phyloP scores from a whole-genome alignment of 2,329 filamentous ascomycete species.

The Xenoacremonium recifei region DNA sequence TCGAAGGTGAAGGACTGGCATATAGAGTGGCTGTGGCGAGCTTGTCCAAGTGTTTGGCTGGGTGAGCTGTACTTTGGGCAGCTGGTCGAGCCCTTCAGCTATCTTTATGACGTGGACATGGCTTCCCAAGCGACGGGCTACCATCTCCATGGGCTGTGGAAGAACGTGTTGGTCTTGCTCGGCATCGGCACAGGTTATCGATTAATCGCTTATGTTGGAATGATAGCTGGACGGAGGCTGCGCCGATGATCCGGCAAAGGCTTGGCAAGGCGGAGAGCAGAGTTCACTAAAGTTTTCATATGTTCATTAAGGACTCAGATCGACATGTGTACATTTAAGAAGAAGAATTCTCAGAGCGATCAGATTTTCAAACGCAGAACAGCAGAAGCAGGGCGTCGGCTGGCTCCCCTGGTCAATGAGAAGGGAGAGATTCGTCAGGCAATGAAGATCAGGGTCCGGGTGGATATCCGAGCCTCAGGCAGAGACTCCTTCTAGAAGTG shows the following conservation, averaged over 20 bases:
- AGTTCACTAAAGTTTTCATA: no score
- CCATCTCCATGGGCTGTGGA: conserved; percentile 40
- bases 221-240: conserved; percentile 20
- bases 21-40: conserved; percentile 54
- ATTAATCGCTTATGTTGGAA: conserved; percentile 36
- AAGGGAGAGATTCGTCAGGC: no score
- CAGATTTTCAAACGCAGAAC: no score
- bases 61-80: conserved; percentile 55
- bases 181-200: conserved; percentile 45
- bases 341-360: no score
- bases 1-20: conserved; percentile 49
- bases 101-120: conserved; percentile 50
- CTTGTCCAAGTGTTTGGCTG: conserved; percentile 54
- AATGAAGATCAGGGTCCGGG: no score
- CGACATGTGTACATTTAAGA: no score
- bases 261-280: no score
- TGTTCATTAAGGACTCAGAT: no score
- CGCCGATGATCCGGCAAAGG: conserved; percentile 18
- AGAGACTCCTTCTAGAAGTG: no score
- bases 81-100: conserved; percentile 46
- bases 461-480: no score
- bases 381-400: no score
- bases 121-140: conserved; percentile 45
- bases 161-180: conserved; percentile 44
- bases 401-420: no score